Evolutionary conservation across 139 green algal species (phyloP).

Genomic region (Chlamydomonas asymmetrica): DNA sequence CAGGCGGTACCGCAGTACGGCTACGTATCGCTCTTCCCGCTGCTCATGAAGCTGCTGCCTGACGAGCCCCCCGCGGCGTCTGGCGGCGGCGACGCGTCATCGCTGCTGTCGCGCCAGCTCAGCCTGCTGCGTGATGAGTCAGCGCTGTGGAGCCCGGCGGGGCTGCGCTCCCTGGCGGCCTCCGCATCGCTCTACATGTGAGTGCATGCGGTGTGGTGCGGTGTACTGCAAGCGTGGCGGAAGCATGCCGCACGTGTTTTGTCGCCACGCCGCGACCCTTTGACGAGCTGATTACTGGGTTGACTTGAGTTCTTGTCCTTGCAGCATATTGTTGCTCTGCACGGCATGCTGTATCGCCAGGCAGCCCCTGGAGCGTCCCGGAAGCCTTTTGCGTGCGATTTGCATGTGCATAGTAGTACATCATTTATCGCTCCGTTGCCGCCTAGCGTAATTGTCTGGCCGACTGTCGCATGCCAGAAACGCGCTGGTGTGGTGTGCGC

Average conservation of each 20-base stretch:
- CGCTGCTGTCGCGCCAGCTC: slow-evolving; percentile 48
- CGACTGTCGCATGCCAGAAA: too few relatives aligned
- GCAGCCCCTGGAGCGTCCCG: too few relatives aligned
- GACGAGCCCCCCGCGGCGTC: slow-evolving; percentile 36
- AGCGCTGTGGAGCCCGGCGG: slow-evolving; percentile 78
- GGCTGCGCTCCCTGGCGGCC: slow-evolving; percentile 66
- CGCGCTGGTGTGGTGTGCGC: too few relatives aligned
- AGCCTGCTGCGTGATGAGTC: slow-evolving; percentile 53
- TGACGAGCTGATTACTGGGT: too few relatives aligned
- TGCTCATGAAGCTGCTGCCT: slow-evolving; percentile 83
- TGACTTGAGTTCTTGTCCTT: too few relatives aligned
- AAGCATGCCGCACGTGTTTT: neutral
- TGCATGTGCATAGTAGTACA: too few relatives aligned
- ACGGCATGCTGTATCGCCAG: too few relatives aligned
- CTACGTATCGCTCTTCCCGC: slow-evolving; percentile 92
- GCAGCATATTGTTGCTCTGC: too few relatives aligned
- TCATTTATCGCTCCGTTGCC: too few relatives aligned
- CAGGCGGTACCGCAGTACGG: slow-evolving; percentile 82
- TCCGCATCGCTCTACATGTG: slow-evolving; percentile 68
- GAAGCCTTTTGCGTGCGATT: too few relatives aligned
- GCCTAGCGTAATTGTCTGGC: too few relatives aligned
- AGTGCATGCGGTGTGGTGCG: neutral
- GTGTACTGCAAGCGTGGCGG: neutral
- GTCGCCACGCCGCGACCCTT: too few relatives aligned
- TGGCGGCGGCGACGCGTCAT: neutral